A percentile compares a stretch with the other conserved stretches of the same genome.
Evolutionary conservation across 192 early-diverging fungal genomes (phyloP).

Genomic region (Linnemannia exigua): DNA sequence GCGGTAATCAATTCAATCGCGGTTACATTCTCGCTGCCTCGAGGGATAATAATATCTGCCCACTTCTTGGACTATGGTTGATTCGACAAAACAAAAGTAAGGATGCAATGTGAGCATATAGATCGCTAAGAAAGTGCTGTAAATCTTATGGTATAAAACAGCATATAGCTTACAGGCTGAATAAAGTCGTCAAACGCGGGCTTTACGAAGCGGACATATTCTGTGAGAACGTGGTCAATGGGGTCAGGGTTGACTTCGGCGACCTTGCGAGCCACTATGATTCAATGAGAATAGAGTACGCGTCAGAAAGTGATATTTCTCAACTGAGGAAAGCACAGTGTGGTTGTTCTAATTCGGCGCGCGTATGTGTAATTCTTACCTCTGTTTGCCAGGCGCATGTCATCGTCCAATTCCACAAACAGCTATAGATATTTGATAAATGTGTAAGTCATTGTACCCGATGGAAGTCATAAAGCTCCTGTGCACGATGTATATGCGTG

Average conservation of each 20-base stretch:
- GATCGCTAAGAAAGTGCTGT: too few relatives aligned
- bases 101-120: neutral
- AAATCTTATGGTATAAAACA: too few relatives aligned
- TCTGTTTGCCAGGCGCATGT: conserved; percentile 74
- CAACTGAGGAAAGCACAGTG: conserved; percentile 22
- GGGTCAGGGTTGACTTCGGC: conserved; percentile 40
- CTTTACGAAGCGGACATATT: conserved; percentile 85
- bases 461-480: too few relatives aligned
- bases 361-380: conserved; percentile 23
- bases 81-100: neutral
- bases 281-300: conserved; percentile 29
- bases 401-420: conserved; percentile 90
- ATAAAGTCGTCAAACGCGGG: conserved; percentile 93
- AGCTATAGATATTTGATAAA: conserved; percentile 11
- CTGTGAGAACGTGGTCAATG: conserved; percentile 72
- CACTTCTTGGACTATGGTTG: conserved; percentile 75
- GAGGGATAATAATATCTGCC: conserved; percentile 83
- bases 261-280: conserved; percentile 32
- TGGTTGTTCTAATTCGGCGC: neutral
- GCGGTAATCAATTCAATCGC: conserved; percentile 75
- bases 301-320: neutral
- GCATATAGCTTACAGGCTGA: conserved; percentile 66
- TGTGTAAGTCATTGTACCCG: neutral
- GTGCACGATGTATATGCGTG: too few relatives aligned
- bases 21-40: conserved; percentile 72